These are phyloP conservation scores for Phytophthora sojae DNA, from an alignment of 352 stramenopile genomes.

Conservation along the genomic window DNA sequence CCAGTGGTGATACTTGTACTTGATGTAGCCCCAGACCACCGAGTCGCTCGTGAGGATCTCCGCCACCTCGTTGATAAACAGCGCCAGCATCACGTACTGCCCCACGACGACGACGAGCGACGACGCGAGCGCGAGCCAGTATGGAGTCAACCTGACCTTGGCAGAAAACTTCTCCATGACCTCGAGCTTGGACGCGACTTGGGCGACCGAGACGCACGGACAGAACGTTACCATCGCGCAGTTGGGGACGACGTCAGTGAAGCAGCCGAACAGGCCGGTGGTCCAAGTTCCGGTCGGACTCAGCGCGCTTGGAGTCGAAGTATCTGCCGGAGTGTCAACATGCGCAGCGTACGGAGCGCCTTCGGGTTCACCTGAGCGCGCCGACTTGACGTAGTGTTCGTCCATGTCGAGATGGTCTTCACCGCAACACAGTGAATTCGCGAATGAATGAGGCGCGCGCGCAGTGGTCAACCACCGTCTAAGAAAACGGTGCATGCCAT, in stretches of 20 bases:
- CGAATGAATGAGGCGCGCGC: conserved; percentile 8
- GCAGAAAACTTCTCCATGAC: conserved; percentile 36
- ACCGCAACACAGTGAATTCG: background rate
- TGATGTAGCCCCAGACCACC: conserved; percentile 35
- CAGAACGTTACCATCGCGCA: conserved; percentile 47
- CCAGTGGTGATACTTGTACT: conserved; percentile 43
- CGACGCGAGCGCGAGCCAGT: conserved; percentile 29
- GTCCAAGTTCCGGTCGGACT: conserved; percentile 31
- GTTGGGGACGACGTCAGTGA: conserved; percentile 47
- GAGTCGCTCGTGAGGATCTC: conserved; percentile 32
- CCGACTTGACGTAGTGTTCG: conserved; percentile 27
- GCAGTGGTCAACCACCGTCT: background rate
- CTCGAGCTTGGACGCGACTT: conserved; percentile 43
- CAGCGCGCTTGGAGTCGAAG: background rate
- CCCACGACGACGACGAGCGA: conserved; percentile 27
- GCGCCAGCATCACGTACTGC: conserved; percentile 31
- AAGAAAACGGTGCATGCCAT: background rate
- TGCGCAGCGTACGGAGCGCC: conserved; percentile 19
- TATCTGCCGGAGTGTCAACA: conserved; percentile 1
- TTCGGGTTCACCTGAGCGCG: conserved; percentile 21
- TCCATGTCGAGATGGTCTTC: conserved; percentile 14
- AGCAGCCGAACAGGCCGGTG: conserved; percentile 42
- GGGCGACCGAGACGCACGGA: conserved; percentile 48
- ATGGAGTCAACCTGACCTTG: conserved; percentile 27
- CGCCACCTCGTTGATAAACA: conserved; percentile 36